Evolutionary conservation across 768 basidiomycete genomes (phyloP).

Genomic region (button mushroom (Agaricus bisporus)): DNA sequence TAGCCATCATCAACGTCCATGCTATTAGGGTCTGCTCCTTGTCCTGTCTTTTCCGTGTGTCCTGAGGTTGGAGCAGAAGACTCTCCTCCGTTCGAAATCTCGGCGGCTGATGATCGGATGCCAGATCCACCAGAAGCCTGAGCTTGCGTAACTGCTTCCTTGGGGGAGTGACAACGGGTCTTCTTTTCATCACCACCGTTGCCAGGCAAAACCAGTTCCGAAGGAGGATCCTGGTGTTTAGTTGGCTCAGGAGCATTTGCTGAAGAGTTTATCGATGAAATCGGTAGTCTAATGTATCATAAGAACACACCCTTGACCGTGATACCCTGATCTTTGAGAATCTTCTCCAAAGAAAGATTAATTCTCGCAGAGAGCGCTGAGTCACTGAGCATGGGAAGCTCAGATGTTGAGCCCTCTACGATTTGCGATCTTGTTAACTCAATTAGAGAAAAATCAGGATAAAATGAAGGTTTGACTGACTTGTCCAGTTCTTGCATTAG

Average conservation of each 20-base stretch:
- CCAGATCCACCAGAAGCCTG: not conserved
- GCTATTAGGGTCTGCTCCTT: slow-evolving; percentile 1
- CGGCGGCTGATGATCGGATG: not conserved
- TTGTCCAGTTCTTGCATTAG: slow-evolving; percentile 70
- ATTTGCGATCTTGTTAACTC: slow-evolving; percentile 6
- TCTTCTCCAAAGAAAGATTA: slow-evolving; percentile 4
- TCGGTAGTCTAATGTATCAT: not conserved
- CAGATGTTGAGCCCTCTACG: slow-evolving; percentile 10
- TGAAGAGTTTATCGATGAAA: not conserved
- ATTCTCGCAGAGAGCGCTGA: slow-evolving; percentile 7
- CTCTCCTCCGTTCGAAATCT: not conserved
- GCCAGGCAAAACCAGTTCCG: not conserved
- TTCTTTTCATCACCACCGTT: not conserved
- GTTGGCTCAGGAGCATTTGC: not conserved
- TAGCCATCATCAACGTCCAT: slow-evolving; percentile 7
- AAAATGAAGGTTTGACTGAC: slow-evolving; percentile 23
- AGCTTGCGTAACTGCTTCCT: not conserved
- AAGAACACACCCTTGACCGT: not conserved
- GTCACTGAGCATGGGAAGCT: slow-evolving; percentile 8
- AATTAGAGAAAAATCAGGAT: not conserved
- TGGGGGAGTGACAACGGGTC: not conserved
- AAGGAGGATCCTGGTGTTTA: not conserved
- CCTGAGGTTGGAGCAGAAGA: not conserved
- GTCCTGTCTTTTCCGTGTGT: not conserved
- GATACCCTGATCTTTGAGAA: slow-evolving; percentile 9